Conservation (phyloP, 2,329 filamentous ascomycete genomes). For the Pyrenochaeta sp. region DNA sequence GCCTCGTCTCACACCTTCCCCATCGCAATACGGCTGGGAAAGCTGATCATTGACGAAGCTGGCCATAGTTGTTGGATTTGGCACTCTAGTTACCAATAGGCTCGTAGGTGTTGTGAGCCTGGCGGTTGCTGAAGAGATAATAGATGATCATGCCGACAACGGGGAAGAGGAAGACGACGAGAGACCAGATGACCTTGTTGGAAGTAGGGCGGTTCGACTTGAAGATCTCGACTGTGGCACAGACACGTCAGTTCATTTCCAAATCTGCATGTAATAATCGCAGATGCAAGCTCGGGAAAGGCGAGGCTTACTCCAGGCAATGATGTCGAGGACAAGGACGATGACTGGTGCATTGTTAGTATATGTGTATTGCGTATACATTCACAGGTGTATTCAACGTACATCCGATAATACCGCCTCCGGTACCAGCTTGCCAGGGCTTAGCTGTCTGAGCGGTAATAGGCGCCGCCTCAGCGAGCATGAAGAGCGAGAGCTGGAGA, state of each 20-base stretch:
- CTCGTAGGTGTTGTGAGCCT: conserved; percentile 65
- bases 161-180: conserved; percentile 71
- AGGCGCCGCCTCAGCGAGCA: conserved; percentile 60
- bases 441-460: conserved; percentile 49
- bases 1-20: too few species aligned
- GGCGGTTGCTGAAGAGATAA: conserved; percentile 69
- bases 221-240: conserved; percentile 65
- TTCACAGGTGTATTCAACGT: too few species aligned
- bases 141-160: conserved; percentile 68
- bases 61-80: too few species aligned
- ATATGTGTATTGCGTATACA: too few species aligned
- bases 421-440: conserved; percentile 66
- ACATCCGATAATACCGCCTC: conserved; percentile 66
- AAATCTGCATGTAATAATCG: too few species aligned
- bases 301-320: conserved; percentile 66
- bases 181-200: conserved; percentile 68
- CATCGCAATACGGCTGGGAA: too few species aligned
- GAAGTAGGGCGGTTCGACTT: conserved; percentile 66
- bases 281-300: too few species aligned
- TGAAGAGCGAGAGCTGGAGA: conserved; percentile 61
- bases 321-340: conserved; percentile 67
- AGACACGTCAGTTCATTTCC: conserved; percentile 19
- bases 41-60: too few species aligned
- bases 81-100: conserved; percentile 41
- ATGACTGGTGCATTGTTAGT: too few species aligned